Percentiles rank a stretch among this genome's conserved stretches.
Evolutionary conservation across 2,329 filamentous ascomycete species (phyloP).

Genomic region (Coniosporium tulheliwenetii): DNA sequence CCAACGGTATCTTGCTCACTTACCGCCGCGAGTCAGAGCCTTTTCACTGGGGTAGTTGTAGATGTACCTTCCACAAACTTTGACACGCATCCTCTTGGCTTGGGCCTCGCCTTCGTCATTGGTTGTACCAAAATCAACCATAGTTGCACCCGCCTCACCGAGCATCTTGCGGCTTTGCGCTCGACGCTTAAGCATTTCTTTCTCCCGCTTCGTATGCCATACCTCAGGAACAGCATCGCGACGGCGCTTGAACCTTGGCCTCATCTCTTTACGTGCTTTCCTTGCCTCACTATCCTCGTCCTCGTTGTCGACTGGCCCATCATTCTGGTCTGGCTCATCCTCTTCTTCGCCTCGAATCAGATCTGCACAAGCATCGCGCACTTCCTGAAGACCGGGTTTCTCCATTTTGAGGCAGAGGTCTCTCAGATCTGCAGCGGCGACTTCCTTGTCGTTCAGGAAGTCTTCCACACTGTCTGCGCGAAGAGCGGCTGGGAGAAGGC

Average conservation of each 20-base stretch:
- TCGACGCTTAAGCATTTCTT: slow-evolving; percentile 4
- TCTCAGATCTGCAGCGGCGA: slow-evolving; percentile 27
- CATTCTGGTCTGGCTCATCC: slow-evolving; percentile 16
- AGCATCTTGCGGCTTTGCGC: no score
- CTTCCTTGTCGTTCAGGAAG: slow-evolving; percentile 25
- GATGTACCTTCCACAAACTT: no score
- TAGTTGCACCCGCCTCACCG: no score
- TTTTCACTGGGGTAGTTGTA: no score
- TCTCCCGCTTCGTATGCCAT: slow-evolving; percentile 18
- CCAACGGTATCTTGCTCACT: no score
- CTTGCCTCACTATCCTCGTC: slow-evolving; percentile 6
- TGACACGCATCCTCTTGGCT: no score
- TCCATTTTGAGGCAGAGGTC: slow-evolving; percentile 34
- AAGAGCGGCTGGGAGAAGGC: slow-evolving; percentile 29
- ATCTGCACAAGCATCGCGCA: slow-evolving; percentile 36
- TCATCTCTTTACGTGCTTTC: slow-evolving; percentile 3
- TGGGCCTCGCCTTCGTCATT: no score
- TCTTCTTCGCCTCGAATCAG: slow-evolving; percentile 25
- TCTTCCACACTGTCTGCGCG: slow-evolving; percentile 27
- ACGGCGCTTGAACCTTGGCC: slow-evolving; percentile 1
- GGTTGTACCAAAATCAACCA: no score
- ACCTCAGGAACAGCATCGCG: slow-evolving; percentile 1
- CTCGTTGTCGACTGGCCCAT: slow-evolving; percentile 5
- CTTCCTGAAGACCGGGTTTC: slow-evolving; percentile 30
- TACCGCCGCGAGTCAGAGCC: no score